These are phyloP conservation scores for Pseudopithomyces maydicus DNA, from an alignment of 2,329 filamentous ascomycete genomes.

Conservation along the genomic window DNA sequence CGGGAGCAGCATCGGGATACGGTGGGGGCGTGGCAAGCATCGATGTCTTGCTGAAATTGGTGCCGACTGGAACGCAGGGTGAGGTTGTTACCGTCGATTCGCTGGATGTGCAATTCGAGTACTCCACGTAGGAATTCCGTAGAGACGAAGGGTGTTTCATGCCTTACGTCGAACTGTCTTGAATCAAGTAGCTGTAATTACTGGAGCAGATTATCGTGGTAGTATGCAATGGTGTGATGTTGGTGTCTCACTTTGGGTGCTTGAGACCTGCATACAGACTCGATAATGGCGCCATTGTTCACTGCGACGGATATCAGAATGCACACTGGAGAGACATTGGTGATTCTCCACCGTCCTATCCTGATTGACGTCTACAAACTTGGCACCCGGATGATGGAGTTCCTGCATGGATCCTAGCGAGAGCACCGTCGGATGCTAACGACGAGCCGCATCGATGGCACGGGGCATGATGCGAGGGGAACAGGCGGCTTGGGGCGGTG, in stretches of 20 bases:
- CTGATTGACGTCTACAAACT: neutral
- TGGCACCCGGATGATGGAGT: neutral
- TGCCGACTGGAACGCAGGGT: neutral
- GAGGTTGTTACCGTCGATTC: slow-evolving; percentile 9
- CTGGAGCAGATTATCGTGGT: too few species aligned
- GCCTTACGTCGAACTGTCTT: neutral
- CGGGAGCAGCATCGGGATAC: slow-evolving; percentile 9
- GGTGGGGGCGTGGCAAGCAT: slow-evolving; percentile 14
- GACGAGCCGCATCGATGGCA: neutral
- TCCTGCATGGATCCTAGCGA: neutral
- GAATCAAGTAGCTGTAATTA: neutral
- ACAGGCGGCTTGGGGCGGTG: neutral
- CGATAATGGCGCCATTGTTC: neutral
- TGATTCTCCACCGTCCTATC: neutral
- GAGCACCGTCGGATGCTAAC: neutral
- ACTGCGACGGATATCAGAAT: neutral
- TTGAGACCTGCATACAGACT: neutral
- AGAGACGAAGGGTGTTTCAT: neutral
- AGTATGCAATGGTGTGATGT: neutral
- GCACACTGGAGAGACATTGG: neutral
- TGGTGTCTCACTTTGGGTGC: neutral
- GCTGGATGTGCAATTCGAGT: slow-evolving; percentile 11
- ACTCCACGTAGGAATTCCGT: slow-evolving; percentile 4
- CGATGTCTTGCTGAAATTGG: slow-evolving; percentile 6
- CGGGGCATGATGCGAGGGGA: slow-evolving; percentile 3